Percentiles rank a stretch among this genome's conserved stretches.
These are phyloP conservation scores for Ramalina peruviana DNA, from an alignment of 495 filamentous ascomycete species.

Conservation along the genomic window DNA sequence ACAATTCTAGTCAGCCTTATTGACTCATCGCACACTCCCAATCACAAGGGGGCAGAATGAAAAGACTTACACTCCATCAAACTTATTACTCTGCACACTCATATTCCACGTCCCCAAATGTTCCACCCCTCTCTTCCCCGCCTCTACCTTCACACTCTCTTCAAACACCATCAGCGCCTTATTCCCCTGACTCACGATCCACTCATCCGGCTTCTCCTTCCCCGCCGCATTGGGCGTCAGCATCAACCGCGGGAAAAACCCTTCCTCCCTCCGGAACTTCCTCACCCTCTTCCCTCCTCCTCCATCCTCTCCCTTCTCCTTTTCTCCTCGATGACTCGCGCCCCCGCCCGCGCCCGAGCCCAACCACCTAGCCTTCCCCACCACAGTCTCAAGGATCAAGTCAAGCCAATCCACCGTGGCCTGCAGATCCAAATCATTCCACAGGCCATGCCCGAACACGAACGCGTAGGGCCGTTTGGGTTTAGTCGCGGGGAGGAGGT, in stretches of 20 bases:
- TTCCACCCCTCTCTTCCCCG: slow-evolving; percentile 28
- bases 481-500: slow-evolving; percentile 23
- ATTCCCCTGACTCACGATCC: slow-evolving; percentile 35
- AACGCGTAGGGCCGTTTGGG: slow-evolving; percentile 29
- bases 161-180: slow-evolving; percentile 37
- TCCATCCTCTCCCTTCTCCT: background rate
- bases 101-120: slow-evolving; percentile 42
- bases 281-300: background rate
- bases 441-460: slow-evolving; percentile 37
- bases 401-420: slow-evolving; percentile 32
- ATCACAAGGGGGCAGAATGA: background rate
- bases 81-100: slow-evolving; percentile 36
- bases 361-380: slow-evolving; percentile 17
- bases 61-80: slow-evolving; percentile 32
- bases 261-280: slow-evolving; percentile 1
- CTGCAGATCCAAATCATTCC: slow-evolving; percentile 36
- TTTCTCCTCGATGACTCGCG: background rate
- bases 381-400: slow-evolving; percentile 20
- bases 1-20: background rate
- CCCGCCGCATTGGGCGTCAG: slow-evolving; percentile 39
- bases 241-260: slow-evolving; percentile 29
- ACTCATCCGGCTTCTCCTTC: slow-evolving; percentile 39
- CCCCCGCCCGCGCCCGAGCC: background rate
- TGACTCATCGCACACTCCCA: background rate
- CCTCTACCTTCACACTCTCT: slow-evolving; percentile 27